Base-by-base conservation (phyloP, 2,329 filamentous ascomycete genomes). In the Fusarium phyllophilum region DNA sequence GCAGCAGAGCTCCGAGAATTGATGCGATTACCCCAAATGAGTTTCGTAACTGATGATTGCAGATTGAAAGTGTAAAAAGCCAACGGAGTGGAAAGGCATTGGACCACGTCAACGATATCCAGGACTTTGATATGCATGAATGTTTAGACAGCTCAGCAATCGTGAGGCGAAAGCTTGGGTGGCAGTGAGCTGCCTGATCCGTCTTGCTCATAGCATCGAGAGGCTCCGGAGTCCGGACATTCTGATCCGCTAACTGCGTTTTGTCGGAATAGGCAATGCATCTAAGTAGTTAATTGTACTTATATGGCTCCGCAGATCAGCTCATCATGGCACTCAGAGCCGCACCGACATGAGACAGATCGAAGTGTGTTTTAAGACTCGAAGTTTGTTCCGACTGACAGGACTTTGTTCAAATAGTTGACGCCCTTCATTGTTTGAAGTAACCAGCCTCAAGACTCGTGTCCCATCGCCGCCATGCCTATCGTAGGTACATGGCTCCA, bases 121-220 rank as follows among this genome's bases (percentile, higher is more conserved):
- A 7, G 41, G 41, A 24, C 41, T 42, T 42, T 4, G 0, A 24
- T 1, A 24, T 24, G 0, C 9, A 17, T 42, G 3, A 4, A 42
- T 24, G 9, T 7, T 42, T 0, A 7, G 2, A 42, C 14, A 42
- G 4, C 41, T 24, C 14, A 42, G 9, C 5, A 7, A 42, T 6
- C 3, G 9, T 17, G 9, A 42, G n/a, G 41, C 41, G 14, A 1
- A 3, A 17, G 14, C 15, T 42, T 4, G 14, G 9, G 17, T 17
- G n/a, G 14, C 6, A 24, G 8, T 17, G 14, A 24, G 41, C 14
- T 42, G 41, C 15, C 41, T 24, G 5, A 8, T 44, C n/a, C n/a
- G 1, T 44, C n/a, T 24, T 24, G 2, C 1, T 18, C 10, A 24
- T 44, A 7, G 41, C n/a, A 1, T 24, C n/a, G 1, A 6, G n/a